Evolutionary conservation across 352 stramenopile species (phyloP).

Genomic region (Phytophthora tubulina): DNA sequence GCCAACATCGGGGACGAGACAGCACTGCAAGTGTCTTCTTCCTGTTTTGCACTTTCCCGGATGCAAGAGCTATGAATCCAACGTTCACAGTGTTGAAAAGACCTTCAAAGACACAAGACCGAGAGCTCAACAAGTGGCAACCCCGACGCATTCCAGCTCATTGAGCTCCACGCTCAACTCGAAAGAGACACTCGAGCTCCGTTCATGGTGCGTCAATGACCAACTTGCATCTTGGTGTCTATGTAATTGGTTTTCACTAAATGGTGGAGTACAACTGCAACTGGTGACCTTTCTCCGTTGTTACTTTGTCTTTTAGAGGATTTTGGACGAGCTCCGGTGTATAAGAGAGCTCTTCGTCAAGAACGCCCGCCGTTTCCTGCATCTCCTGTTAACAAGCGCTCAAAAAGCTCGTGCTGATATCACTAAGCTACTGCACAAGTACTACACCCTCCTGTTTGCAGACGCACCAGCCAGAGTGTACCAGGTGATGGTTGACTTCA

Average conservation of each 20-base stretch:
- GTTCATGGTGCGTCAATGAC: slow-evolving; percentile 32
- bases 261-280: background rate
- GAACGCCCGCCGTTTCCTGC: slow-evolving; percentile 31
- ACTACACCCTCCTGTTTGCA: slow-evolving; percentile 27
- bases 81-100: slow-evolving; percentile 22
- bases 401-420: slow-evolving; percentile 18
- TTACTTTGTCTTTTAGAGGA: slow-evolving; percentile 16
- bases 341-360: slow-evolving; percentile 34
- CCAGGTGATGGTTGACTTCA: slow-evolving; percentile 42
- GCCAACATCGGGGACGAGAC: slow-evolving; percentile 31
- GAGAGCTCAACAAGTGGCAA: slow-evolving; percentile 9
- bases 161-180: slow-evolving; percentile 10
- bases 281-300: slow-evolving; percentile 23
- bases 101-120: background rate
- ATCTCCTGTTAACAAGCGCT: slow-evolving; percentile 21
- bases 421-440: slow-evolving; percentile 22
- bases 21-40: slow-evolving; percentile 1
- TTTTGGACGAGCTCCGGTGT: slow-evolving; percentile 29
- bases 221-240: background rate
- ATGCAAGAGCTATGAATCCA: background rate
- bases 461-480: slow-evolving; percentile 21
- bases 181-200: slow-evolving; percentile 10
- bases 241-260: background rate
- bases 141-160: background rate
- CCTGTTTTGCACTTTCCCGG: slow-evolving; percentile 5